Percentiles rank a stretch among this genome's conserved stretches.
Evolutionary conservation across 2,329 filamentous ascomycete species (phyloP).

Genomic region (Pseudocercospora musae): DNA sequence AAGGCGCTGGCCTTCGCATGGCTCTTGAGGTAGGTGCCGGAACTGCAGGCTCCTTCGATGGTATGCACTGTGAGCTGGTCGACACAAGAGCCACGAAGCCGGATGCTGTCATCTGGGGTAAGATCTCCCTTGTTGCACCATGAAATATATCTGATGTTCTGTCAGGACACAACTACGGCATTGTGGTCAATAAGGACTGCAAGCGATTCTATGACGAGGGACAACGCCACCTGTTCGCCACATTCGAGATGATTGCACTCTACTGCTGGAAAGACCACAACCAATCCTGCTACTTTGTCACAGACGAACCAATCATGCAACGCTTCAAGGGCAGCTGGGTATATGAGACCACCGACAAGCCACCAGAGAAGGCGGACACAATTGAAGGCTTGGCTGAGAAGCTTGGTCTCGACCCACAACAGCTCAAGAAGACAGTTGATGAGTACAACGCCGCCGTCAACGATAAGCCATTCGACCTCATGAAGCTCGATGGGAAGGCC

Average conservation of each 20-base stretch:
- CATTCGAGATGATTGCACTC: conserved; percentile 44
- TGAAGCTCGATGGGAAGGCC: conserved; percentile 42
- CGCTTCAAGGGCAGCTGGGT: conserved; percentile 44
- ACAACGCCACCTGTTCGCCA: conserved; percentile 63
- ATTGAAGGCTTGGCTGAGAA: conserved; percentile 41
- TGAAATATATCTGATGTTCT: not conserved
- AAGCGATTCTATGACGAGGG: conserved; percentile 90
- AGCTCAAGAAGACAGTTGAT: conserved; percentile 39
- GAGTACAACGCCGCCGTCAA: conserved; percentile 42
- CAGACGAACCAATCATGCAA: conserved; percentile 42
- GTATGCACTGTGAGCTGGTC: conserved; percentile 45
- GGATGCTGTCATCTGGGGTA: conserved; percentile 40
- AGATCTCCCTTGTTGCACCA: not conserved
- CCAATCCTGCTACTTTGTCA: conserved; percentile 43
- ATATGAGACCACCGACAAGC: conserved; percentile 43
- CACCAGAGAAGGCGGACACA: conserved; percentile 40
- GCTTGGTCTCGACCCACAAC: conserved; percentile 37
- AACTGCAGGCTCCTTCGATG: conserved; percentile 41
- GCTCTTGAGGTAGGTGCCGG: conserved; percentile 42
- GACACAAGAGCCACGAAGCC: conserved; percentile 43
- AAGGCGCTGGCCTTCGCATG: conserved; percentile 41
- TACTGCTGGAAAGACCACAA: conserved; percentile 43
- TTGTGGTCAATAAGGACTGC: conserved; percentile 42
- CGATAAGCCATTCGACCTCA: conserved; percentile 41
- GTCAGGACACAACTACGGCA: conserved; percentile 42